These are phyloP conservation scores for Hyaloperonospora arabidopsidis DNA, from an alignment of 352 stramenopile species.

Conservation along the genomic window DNA sequence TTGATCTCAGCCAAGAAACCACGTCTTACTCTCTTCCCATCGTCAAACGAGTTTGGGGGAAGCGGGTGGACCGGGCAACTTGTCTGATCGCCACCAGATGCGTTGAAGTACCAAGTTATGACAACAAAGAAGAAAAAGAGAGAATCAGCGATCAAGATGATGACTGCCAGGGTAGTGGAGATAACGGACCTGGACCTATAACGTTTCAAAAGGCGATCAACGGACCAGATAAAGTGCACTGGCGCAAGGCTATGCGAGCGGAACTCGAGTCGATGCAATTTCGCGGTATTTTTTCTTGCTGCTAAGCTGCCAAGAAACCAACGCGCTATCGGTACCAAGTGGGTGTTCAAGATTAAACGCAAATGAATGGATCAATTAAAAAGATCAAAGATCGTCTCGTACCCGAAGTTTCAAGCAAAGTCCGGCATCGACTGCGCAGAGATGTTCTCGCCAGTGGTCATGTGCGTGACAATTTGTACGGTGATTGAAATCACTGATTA, in stretches of 20 bases:
- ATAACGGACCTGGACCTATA: too few relatives aligned
- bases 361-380: constrained; percentile 30
- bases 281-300: constrained; percentile 7
- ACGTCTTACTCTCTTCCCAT: too few relatives aligned
- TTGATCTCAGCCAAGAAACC: not conserved
- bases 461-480: too few relatives aligned
- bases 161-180: not conserved
- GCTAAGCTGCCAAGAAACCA: constrained; percentile 3
- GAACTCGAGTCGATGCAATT: not conserved
- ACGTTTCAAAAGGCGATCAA: too few relatives aligned
- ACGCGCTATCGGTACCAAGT: constrained; percentile 9
- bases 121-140: not conserved
- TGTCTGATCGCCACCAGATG: not conserved
- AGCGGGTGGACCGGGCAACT: not conserved
- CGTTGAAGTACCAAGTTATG: not conserved
- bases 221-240: too few relatives aligned
- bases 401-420: too few relatives aligned
- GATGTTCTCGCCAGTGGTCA: too few relatives aligned
- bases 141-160: not conserved
- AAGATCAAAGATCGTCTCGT: constrained; percentile 16
- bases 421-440: too few relatives aligned
- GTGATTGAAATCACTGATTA: too few relatives aligned
- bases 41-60: too few relatives aligned
- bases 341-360: constrained; percentile 33
- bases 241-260: too few relatives aligned